Evolutionary conservation across 306 rosid genomes (phyloP).

Genomic region (Cercis canadensis): DNA sequence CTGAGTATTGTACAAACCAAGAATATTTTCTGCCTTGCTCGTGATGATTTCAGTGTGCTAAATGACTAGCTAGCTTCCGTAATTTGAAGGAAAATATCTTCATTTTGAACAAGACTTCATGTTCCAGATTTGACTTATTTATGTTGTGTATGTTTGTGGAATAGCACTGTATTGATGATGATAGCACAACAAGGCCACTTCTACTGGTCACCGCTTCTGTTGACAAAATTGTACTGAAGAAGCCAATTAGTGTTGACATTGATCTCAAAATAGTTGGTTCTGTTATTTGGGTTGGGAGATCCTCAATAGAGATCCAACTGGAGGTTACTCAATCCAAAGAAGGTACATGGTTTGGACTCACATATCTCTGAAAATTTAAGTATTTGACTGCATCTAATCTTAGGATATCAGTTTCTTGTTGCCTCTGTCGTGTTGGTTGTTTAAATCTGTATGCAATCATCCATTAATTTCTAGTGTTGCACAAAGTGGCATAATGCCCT

Average conservation of each 20-base stretch:
- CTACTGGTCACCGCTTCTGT: conserved; percentile 91
- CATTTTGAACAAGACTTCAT: not conserved
- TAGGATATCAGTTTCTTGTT: not conserved
- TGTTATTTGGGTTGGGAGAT: conserved; percentile 18
- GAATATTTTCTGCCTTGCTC: conserved; percentile 18
- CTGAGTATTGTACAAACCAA: not conserved
- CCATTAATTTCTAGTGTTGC: too few species aligned
- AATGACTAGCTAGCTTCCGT: conserved; percentile 25
- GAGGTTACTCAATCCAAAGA: conserved; percentile 66
- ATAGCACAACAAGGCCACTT: conserved; percentile 85
- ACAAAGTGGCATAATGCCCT: too few species aligned
- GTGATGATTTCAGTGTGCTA: conserved; percentile 1
- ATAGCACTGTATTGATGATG: conserved; percentile 88
- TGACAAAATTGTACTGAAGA: conserved; percentile 88
- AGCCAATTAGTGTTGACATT: conserved; percentile 71
- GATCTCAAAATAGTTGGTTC: conserved; percentile 5
- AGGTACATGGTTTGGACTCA: conserved; percentile 52
- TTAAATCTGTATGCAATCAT: not conserved
- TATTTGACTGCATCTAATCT: conserved; percentile 10
- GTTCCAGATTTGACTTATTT: conserved; percentile 14
- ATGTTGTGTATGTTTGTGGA: conserved; percentile 33
- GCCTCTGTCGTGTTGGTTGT: not conserved
- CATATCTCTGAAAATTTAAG: conserved; percentile 23
- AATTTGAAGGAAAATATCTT: conserved; percentile 15
- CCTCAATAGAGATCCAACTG: conserved; percentile 16